Base-by-base conservation (phyloP, 2,329 filamentous ascomycete species). In the Colletotrichum graminicola region DNA sequence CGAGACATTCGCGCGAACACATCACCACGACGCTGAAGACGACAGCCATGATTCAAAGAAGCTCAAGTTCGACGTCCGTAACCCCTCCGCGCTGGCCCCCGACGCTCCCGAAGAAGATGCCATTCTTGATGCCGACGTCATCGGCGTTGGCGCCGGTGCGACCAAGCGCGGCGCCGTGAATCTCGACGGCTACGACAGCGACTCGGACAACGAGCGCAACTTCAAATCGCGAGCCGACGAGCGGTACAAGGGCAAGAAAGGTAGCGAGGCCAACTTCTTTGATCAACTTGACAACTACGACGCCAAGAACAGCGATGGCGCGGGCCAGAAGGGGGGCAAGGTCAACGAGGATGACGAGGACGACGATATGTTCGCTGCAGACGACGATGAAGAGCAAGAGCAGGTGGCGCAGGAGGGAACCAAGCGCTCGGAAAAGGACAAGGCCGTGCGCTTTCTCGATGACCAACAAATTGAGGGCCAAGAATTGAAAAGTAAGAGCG, bases 101-200 rank as follows among this genome's bases (percentile, higher is more conserved):
- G 94, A 97, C 79, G 92, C 90, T 2, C 88, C 89, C 2, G 92
- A 93, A 74, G 90, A 93, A 55, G 86, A 94, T 76, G 89, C 90
- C 0, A 88, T 95, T 36, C 88, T 99, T 11, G 94, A 97, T 62
- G 94, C 95, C 29, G 96, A 98, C 78, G 95, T 98, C 49, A 98
- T 98, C 74, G 94, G 95, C 21, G 93, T 91, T 2, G 89, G 89
- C 1, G 90, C 91, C 12, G 88, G 89, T 41, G 88, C 90, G 51
- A 93, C 94, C 0, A 97, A 97, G 80, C 93, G 96, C 73, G 95
- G 95, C 75, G 96, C 95, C 0, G 93, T 99, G 66, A 98, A 98
- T 78, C 90, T 99, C 51, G 96, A 98, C 78, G 96, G 96, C 62
- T 99, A 98, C 83, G 95, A 98, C 76, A 96, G 93, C 12, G 96